These are phyloP conservation scores for Cucurbita pepo DNA, from an alignment of 306 rosid species.

Conservation along the genomic window DNA sequence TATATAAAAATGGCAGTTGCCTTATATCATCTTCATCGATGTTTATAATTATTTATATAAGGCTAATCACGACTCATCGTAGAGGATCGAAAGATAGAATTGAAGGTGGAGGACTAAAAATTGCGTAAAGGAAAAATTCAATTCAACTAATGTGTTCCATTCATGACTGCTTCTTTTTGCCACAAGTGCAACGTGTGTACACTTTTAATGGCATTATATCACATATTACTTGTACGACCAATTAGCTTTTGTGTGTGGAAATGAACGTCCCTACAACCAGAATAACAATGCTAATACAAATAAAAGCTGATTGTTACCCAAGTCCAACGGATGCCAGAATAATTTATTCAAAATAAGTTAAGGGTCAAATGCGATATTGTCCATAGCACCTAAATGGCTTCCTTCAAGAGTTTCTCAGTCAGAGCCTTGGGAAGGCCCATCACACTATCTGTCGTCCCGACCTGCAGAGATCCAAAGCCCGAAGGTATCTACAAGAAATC, in stretches of 20 bases:
- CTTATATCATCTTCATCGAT: neutral
- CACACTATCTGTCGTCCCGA: slow-evolving; percentile 87
- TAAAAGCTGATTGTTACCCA: neutral
- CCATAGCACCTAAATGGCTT: slow-evolving; percentile 28
- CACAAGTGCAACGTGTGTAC: too few species aligned
- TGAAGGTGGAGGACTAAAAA: too few species aligned
- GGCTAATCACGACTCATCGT: too few species aligned
- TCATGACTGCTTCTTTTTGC: too few species aligned
- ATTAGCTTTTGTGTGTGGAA: neutral
- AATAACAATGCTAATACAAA: neutral
- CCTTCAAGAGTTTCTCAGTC: slow-evolving; percentile 60
- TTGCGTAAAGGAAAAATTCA: too few species aligned
- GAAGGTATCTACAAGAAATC: neutral
- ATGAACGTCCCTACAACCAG: neutral
- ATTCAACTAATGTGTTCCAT: too few species aligned
- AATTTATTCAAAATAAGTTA: neutral
- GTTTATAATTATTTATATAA: too few species aligned
- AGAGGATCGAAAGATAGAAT: too few species aligned
- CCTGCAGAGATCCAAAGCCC: slow-evolving; percentile 35
- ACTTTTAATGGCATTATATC: too few species aligned
- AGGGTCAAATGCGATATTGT: neutral
- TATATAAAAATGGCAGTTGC: neutral
- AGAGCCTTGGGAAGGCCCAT: slow-evolving; percentile 86
- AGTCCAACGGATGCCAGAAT: too few species aligned
- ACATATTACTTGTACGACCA: neutral